Evolutionary conservation across 2,329 filamentous ascomycete genomes (phyloP).

Genomic region (Septoria petroselini): DNA sequence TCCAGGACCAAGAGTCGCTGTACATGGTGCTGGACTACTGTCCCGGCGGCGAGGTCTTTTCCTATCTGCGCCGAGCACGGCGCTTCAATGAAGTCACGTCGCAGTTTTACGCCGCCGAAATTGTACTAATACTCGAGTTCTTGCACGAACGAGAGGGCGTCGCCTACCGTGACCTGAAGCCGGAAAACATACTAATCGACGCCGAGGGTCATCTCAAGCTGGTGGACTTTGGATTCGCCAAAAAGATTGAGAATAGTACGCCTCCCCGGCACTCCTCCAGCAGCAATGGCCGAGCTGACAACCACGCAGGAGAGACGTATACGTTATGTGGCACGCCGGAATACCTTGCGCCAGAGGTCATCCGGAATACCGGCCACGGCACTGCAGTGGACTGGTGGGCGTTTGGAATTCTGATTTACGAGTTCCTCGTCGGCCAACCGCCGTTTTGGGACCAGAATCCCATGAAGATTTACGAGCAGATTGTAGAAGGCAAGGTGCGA

Average conservation of each 20-base stretch:
- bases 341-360: slow-evolving; percentile 80
- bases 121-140: slow-evolving; percentile 76
- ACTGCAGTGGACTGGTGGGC: slow-evolving; percentile 85
- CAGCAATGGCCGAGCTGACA: slow-evolving; percentile 20
- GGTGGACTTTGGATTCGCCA: slow-evolving; percentile 83
- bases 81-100: slow-evolving; percentile 76
- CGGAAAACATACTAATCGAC: slow-evolving; percentile 77
- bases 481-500: slow-evolving; percentile 72
- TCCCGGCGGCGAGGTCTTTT: slow-evolving; percentile 80
- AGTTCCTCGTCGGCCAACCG: slow-evolving; percentile 79
- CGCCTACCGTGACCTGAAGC: slow-evolving; percentile 78
- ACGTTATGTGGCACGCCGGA: slow-evolving; percentile 81
- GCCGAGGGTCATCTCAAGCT: slow-evolving; percentile 75
- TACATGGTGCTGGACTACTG: slow-evolving; percentile 84
- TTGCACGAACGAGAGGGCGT: slow-evolving; percentile 76
- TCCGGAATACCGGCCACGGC: slow-evolving; percentile 72
- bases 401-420: slow-evolving; percentile 77
- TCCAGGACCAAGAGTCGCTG: slow-evolving; percentile 72
- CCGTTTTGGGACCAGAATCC: slow-evolving; percentile 86
- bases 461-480: slow-evolving; percentile 81
- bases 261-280: slow-evolving; percentile 10
- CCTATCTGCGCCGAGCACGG: slow-evolving; percentile 71
- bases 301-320: slow-evolving; percentile 63
- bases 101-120: slow-evolving; percentile 80
- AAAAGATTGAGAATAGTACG: slow-evolving; percentile 64